A percentile compares a stretch with the other conserved stretches of the same genome.
Evolutionary conservation across 176 grass and related monocot species (phyloP).

Genomic region (Zea mays): DNA sequence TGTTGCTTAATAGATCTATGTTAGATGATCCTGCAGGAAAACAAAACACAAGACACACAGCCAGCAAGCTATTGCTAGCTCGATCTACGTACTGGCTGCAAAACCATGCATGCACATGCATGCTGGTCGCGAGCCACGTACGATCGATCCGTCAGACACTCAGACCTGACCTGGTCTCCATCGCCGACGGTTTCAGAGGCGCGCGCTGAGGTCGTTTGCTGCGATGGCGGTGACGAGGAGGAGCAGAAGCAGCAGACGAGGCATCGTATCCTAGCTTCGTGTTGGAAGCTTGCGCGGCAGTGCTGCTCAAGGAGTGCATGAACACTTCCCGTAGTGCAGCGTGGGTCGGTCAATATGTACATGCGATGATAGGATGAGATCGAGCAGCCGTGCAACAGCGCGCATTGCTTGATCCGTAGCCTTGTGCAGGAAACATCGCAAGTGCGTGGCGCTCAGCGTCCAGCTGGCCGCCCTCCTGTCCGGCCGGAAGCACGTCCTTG

Average conservation of each 20-base stretch:
- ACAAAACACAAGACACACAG: neutral
- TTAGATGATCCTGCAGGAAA: neutral
- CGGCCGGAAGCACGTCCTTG: too few species aligned
- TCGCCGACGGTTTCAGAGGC: neutral
- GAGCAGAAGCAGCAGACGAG: neutral
- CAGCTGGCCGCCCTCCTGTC: too few species aligned
- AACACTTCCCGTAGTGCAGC: too few species aligned
- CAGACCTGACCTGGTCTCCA: neutral
- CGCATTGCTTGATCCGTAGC: too few species aligned
- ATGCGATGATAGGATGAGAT: too few species aligned
- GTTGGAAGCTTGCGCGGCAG: too few species aligned
- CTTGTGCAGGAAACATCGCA: too few species aligned
- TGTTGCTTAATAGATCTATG: neutral
- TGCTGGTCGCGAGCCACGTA: neutral
- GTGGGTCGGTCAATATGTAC: too few species aligned
- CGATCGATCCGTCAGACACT: too few species aligned
- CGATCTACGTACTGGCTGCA: neutral
- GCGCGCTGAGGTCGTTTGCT: neutral
- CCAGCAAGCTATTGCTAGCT: neutral
- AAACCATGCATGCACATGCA: neutral
- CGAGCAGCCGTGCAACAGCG: too few species aligned
- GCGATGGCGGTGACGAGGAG: neutral
- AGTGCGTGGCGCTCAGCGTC: too few species aligned
- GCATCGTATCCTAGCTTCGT: neutral
- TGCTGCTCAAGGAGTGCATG: neutral